Conservation (phyloP, 805 yeast genomes). For the Starmera pachycereana region DNA sequence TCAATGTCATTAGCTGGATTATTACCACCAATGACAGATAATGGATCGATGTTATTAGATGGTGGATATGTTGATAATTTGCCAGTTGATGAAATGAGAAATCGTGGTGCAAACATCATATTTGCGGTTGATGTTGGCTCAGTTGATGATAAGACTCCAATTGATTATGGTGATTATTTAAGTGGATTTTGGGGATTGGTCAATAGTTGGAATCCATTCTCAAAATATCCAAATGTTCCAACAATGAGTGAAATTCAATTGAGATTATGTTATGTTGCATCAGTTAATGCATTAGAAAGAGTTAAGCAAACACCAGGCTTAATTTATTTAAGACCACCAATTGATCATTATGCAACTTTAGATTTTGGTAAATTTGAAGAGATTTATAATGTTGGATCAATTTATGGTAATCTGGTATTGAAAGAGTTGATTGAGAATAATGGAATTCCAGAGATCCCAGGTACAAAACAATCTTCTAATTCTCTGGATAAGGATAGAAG, state of each 20-base stretch:
- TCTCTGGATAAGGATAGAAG: constrained; percentile 5
- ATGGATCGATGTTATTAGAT: constrained; percentile 88
- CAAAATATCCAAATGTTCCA: constrained; percentile 80
- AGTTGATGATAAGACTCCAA: constrained; percentile 81
- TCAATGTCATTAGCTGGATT: constrained; percentile 95
- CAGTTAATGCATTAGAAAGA: constrained; percentile 83
- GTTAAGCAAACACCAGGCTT: constrained; percentile 84
- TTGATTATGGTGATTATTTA: constrained; percentile 86
- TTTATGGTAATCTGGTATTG: constrained; percentile 55
- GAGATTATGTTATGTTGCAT: constrained; percentile 87
- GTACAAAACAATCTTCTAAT: constrained; percentile 24
- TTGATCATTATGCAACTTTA: constrained; percentile 82
- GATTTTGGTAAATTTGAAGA: constrained; percentile 91
- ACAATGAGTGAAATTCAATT: constrained; percentile 92
- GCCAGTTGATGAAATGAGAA: constrained; percentile 88
- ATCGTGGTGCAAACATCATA: constrained; percentile 74
- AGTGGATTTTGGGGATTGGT: constrained; percentile 88
- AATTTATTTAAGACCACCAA: constrained; percentile 84
- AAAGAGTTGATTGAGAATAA: constrained; percentile 40
- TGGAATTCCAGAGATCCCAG: constrained; percentile 54
- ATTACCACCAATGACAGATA: constrained; percentile 78
- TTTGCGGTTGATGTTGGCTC: constrained; percentile 97
- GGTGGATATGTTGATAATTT: constrained; percentile 95
- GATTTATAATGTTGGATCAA: constrained; percentile 70
- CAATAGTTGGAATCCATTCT: constrained; percentile 85